A percentile compares a stretch with the other conserved stretches of the same genome.
Conservation (phyloP, 257 asterid genomes). For the Vinca minor region DNA sequence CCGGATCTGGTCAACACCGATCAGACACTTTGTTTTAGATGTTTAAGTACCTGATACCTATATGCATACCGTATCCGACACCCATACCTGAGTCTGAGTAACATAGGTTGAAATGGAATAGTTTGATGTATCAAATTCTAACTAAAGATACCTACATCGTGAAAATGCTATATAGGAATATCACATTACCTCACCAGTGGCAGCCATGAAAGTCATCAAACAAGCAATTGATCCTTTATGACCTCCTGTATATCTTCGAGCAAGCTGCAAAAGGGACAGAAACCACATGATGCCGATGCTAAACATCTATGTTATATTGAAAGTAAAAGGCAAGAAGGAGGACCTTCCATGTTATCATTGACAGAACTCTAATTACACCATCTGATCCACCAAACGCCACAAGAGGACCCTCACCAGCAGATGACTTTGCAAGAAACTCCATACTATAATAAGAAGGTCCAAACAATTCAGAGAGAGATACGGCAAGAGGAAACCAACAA, state of each 20-base stretch:
- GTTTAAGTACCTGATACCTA: too few relatives aligned
- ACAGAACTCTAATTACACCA: constrained; percentile 96
- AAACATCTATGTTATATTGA: constrained; percentile 13
- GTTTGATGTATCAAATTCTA: background rate
- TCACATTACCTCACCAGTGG: constrained; percentile 79
- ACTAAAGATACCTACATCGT: too few relatives aligned
- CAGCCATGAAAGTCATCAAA: constrained; percentile 82
- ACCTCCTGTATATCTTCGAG: constrained; percentile 94
- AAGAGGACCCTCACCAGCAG: constrained; percentile 83
- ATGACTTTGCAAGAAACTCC: constrained; percentile 75
- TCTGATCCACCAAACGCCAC: constrained; percentile 98
- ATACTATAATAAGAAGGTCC: constrained; percentile 42
- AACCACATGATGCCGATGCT: constrained; percentile 8
- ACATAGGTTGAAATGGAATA: background rate
- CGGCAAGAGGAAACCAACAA: background rate
- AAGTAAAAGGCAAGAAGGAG: constrained; percentile 17
- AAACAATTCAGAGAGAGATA: constrained; percentile 5
- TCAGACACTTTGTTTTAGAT: too few relatives aligned
- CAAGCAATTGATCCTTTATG: constrained; percentile 91
- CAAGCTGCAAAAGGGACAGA: constrained; percentile 48
- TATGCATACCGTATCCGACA: too few relatives aligned
- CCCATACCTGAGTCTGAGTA: too few relatives aligned
- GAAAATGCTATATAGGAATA: constrained; percentile 6
- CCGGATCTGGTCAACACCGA: too few relatives aligned
- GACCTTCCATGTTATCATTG: constrained; percentile 99